Percentiles rank a stretch among this genome's conserved stretches.
Conservation (phyloP, 805 yeast species). For the Kuraishia ogatae region DNA sequence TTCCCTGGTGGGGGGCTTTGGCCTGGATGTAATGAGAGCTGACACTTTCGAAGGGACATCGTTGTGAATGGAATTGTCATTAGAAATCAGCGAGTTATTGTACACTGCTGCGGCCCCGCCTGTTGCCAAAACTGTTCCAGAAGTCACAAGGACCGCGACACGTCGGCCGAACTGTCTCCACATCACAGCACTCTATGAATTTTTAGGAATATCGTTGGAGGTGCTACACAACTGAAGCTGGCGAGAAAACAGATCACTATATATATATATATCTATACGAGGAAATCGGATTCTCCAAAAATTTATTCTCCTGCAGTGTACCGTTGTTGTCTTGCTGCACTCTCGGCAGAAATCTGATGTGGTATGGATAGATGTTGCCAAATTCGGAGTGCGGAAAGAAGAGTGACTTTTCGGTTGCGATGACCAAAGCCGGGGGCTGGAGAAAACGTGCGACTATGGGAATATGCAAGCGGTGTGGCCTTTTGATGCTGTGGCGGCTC, state of each 20-base stretch:
- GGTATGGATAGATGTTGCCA: background rate
- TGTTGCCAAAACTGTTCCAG: background rate
- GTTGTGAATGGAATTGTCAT: background rate
- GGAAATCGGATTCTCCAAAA: background rate
- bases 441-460: background rate
- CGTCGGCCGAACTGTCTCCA: background rate
- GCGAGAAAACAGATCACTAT: background rate
- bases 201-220: background rate
- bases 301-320: background rate
- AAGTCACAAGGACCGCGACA: background rate
- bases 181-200: background rate
- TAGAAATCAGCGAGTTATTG: background rate
- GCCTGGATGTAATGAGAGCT: constrained; percentile 35
- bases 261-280: too few relatives aligned
- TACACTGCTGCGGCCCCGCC: background rate
- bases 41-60: constrained; percentile 12
- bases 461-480: background rate
- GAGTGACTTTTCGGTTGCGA: background rate
- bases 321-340: background rate
- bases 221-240: background rate
- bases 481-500: too few relatives aligned
- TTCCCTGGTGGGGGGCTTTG: constrained; percentile 48
- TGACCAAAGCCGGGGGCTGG: background rate
- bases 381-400: background rate
- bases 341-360: background rate